Evolutionary conservation across 352 stramenopile genomes (phyloP).

Genomic region (Phytophthora europaea): DNA sequence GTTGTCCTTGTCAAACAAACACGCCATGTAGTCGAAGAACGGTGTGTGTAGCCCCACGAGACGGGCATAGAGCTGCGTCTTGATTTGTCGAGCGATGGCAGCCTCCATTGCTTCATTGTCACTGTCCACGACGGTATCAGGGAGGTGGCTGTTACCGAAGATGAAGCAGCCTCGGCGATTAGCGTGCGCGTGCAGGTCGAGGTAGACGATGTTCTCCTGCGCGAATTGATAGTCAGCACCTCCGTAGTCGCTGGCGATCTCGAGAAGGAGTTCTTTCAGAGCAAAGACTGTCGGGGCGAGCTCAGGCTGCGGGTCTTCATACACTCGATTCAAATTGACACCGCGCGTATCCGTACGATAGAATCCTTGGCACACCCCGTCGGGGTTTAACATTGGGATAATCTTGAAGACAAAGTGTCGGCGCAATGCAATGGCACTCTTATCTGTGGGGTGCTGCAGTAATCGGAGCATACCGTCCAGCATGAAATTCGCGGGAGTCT

Average conservation of each 20-base stretch:
- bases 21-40: slow-evolving; percentile 90
- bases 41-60: slow-evolving; percentile 76
- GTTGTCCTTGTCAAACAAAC: slow-evolving; percentile 86
- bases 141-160: slow-evolving; percentile 87
- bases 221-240: slow-evolving; percentile 26
- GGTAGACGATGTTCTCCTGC: slow-evolving; percentile 67
- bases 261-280: slow-evolving; percentile 59
- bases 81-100: slow-evolving; percentile 56
- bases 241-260: slow-evolving; percentile 43
- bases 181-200: slow-evolving; percentile 93
- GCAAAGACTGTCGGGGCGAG: slow-evolving; percentile 79
- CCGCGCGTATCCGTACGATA: slow-evolving; percentile 89
- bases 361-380: slow-evolving; percentile 90
- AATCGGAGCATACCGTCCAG: slow-evolving; percentile 92
- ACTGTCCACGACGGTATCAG: slow-evolving; percentile 5
- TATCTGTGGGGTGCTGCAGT: slow-evolving; percentile 63
- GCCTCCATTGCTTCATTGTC: slow-evolving; percentile 23
- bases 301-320: slow-evolving; percentile 58
- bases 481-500: slow-evolving; percentile 91
- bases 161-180: slow-evolving; percentile 93
- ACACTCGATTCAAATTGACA: slow-evolving; percentile 93
- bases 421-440: slow-evolving; percentile 72
- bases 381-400: slow-evolving; percentile 93
- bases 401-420: slow-evolving; percentile 92
- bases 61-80: slow-evolving; percentile 88